These are phyloP conservation scores for Sisymbrium irio DNA, from an alignment of 345 rosid genomes.

Conservation along the genomic window DNA sequence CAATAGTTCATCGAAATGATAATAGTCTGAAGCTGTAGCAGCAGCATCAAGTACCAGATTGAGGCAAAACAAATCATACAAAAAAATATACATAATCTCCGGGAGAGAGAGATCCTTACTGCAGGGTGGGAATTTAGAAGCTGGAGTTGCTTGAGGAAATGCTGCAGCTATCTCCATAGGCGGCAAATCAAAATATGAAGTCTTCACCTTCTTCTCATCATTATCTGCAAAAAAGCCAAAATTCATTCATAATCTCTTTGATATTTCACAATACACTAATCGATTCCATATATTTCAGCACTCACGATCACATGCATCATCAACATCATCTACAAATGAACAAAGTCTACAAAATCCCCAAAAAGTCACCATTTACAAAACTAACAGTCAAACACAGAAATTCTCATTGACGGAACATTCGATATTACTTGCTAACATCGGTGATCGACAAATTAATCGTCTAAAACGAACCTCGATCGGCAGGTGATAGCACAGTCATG, in stretches of 20 bases:
- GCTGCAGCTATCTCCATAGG: conserved; percentile 74
- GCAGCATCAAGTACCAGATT: background rate
- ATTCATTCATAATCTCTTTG: background rate
- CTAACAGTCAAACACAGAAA: background rate
- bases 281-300: background rate
- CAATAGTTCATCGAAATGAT: conserved; percentile 72
- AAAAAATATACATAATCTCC: background rate
- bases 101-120: conserved; percentile 46
- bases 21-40: conserved; percentile 80
- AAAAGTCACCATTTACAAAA: background rate
- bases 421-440: background rate
- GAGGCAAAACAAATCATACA: background rate
- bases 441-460: background rate
- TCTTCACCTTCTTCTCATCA: conserved; percentile 34
- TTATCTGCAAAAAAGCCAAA: conserved; percentile 35
- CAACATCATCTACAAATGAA: conserved; percentile 8
- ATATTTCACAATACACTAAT: background rate
- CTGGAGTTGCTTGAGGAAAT: conserved; percentile 98
- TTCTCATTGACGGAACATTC: background rate
- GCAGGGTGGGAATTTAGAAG: conserved; percentile 74
- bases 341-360: background rate
- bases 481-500: conserved; percentile 36
- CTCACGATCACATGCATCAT: background rate
- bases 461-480: conserved; percentile 35
- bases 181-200: conserved; percentile 59